Base-by-base conservation (phyloP, 805 yeast genomes). In the Candida tallmaniae region DNA sequence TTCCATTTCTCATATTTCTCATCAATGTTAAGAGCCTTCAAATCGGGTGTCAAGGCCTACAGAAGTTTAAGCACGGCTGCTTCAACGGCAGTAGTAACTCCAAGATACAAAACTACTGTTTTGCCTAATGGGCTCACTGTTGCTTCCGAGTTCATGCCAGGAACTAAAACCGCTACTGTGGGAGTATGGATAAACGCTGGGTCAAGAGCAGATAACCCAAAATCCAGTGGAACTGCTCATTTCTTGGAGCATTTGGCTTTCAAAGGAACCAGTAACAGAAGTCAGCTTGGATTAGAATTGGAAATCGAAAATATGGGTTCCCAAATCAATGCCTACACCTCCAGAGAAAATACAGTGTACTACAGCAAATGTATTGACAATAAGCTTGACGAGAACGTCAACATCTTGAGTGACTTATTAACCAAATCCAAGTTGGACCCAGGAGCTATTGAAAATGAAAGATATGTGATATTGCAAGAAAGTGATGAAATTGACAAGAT, bases 181-280 rank as follows among this genome's bases (percentile, higher is more conserved):
- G 98, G 97, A 2, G 90, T 93, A 36, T 94, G 96, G 90, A 88
- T 93, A 42, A 96, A 93, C 62, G 96, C 98, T 26, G 99, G 99
- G 2, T 89, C 97, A 3, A 73, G 99, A 42, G 97, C 97, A 3
- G 99, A 93, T 61, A 82, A 78, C 50, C 78, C 84, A 51, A 73
- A 73, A 52, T 88, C 88, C 48, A 70, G 78, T 34, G 99, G 99
- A 31, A 89, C 97, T 6, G 99, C 99, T 0, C 99, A 93, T 63
- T 93, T 93, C 56, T 65, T 93, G 38, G 99, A 93, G 61, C 99
- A 93, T 62, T 69, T 93, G 52, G 95, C 97, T 7, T 93, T 93
- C 69, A 93, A 93, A 58, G 99, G 99, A 16, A 93, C 99, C 10
- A 60, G 71, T 35, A 72, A 70, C 37, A 75, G 98, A 56, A 65